Percentiles rank a stretch among this genome's conserved stretches.
Evolutionary conservation across 225 moss, liverwort and hornwort genomes (phyloP).

Genomic region (Physcomitrellopsis africana): DNA sequence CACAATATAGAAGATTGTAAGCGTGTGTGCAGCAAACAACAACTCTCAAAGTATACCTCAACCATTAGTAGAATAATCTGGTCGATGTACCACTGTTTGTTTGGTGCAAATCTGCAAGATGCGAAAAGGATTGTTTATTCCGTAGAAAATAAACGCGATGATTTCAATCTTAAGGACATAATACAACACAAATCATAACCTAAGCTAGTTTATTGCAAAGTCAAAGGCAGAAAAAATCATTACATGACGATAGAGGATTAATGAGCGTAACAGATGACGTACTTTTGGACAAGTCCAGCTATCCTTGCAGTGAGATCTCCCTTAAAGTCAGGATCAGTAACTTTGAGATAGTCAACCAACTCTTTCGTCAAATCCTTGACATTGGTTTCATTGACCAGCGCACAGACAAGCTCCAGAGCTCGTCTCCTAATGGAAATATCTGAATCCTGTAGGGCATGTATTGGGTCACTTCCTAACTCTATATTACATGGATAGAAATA

Average conservation of each 20-base stretch:
- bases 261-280: constrained; percentile 20
- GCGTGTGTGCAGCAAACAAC: constrained; percentile 21
- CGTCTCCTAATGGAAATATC: constrained; percentile 93
- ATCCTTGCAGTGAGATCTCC: constrained; percentile 86
- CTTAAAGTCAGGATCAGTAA: constrained; percentile 92
- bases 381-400: constrained; percentile 84
- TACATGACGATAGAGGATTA: constrained; percentile 21
- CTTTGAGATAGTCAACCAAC: constrained; percentile 90
- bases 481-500: not conserved
- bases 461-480: not conserved
- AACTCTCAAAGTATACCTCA: constrained; percentile 56
- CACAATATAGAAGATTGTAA: constrained; percentile 4
- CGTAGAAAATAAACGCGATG: not conserved
- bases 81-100: constrained; percentile 95
- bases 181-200: constrained; percentile 5
- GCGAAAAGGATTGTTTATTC: constrained; percentile 12
- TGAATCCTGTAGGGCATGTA: constrained; percentile 70
- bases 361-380: constrained; percentile 87
- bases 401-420: constrained; percentile 90
- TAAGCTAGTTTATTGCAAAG: not conserved
- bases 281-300: constrained; percentile 91
- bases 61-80: constrained; percentile 89
- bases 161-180: not conserved
- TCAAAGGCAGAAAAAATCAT: not conserved
- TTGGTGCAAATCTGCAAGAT: constrained; percentile 77